Conservation (phyloP, 352 stramenopile genomes). For the Phytophthora parvispora region DNA sequence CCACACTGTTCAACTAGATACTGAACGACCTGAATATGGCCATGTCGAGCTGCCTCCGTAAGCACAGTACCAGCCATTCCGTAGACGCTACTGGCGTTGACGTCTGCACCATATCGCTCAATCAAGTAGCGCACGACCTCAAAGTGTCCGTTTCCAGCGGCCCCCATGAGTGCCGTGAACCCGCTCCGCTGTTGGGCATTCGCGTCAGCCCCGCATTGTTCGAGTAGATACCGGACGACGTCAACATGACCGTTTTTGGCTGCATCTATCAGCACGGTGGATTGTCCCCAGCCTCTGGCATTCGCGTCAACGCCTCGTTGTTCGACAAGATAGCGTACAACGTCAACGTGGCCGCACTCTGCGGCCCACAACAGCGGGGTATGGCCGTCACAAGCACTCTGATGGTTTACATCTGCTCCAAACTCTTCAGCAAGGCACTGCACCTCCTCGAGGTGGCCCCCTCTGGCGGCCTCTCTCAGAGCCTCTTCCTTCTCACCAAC, state of each 20-base stretch:
- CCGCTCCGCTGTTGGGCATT: no score
- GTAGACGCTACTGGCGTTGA: neutral
- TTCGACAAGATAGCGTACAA: neutral
- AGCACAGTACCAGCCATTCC: no score
- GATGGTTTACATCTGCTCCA: neutral
- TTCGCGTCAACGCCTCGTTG: neutral
- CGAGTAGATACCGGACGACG: neutral
- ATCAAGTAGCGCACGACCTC: neutral
- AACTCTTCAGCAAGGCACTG: neutral
- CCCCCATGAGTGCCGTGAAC: neutral
- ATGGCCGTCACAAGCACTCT: no score
- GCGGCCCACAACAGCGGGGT: neutral
- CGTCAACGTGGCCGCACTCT: neutral
- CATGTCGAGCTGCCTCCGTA: no score
- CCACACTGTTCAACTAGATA: no score
- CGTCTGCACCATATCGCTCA: neutral
- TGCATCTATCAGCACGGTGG: neutral
- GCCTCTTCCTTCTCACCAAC: neutral
- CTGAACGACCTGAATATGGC: no score
- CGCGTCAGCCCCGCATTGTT: no score
- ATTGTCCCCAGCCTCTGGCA: neutral
- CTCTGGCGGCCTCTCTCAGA: neutral
- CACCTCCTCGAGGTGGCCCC: neutral
- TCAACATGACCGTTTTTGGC: neutral
- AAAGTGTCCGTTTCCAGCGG: neutral